Evolutionary conservation across 306 rosid genomes (phyloP), one percentile per base, ranked within the genome.

Genomic region (Bauhinia variegata): DNA sequence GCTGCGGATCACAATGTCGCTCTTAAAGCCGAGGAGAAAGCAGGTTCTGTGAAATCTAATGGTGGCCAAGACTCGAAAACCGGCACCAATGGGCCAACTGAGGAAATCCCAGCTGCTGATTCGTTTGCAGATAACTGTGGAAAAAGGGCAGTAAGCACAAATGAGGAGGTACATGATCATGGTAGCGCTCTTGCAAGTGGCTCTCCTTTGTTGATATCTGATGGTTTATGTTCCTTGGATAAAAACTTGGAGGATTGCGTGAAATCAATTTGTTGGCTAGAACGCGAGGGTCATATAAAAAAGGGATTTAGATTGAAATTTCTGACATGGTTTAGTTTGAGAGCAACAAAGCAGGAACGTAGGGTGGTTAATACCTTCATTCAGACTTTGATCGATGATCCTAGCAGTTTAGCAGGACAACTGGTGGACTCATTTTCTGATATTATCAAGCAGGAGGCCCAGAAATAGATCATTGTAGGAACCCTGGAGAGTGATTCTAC

Each of bases 271-370:
- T 85, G 98, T 38, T 88, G 93, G 95, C 91, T 93, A 75, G 97
- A 93, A 78, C 89, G 97, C 11, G 91, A 89, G 78, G 89, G 97
- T 62, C 92, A 89, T 72, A 77, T 89, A 58, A 86, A 85, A 53
- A 88, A 80, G 61, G 98, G 88, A 71, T 93, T 93, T 76, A 82
- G 98, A 71, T 80, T 93, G 88, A 93, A 93, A 79, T 79, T 93
- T 85, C 83, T 93, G 68, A 89, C 97, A 39, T 93, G 98, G 98
- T 93, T 89, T 79, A 89, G 98, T 83, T 79, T 93, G 84, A 88
- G 95, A 83, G 86, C 98, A 31, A 88, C 97, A 15, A 97, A 93
- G 72, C 98, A 88, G 71, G 97, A 93, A 72, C 96, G 98, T 56
- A 80, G 96, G 76, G 97, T 93, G 67, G 97, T 93, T 19, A 89